Evolutionary conservation across 2,329 filamentous ascomycete genomes (phyloP), one percentile per base, ranked within the genome.

Genomic region (Ceratocystis huliohia): DNA sequence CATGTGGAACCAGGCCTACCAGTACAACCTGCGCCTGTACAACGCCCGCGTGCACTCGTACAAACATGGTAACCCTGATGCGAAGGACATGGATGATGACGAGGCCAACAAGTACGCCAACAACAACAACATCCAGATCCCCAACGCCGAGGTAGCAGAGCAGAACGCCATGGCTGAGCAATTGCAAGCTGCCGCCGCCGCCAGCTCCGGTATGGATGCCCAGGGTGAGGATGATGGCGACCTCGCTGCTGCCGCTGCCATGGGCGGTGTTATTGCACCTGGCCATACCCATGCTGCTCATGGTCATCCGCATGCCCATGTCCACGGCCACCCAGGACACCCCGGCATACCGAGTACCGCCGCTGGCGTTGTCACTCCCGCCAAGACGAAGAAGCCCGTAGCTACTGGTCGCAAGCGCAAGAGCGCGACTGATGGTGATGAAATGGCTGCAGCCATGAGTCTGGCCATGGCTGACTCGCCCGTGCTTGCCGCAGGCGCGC

Each of bases 11-110:
- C 81, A 83, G 66, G 84, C 83, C 5, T 87, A 87, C 75, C 82
- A 85, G 76, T 86, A 86, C 76, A 86, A 86, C 74, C 78, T 86
- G 63, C 82, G 83, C 41, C 78, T 86, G 63, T 87, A 87, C 77
- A 84, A 86, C 69, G 84, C 84, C 10, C 81, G 83, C 66, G 82
- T 86, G 33, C 82, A 85, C 74, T 84, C 83, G 1, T 87, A 86
- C 77, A 85, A 85, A 78, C 73, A 75, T 44, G 82, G 82, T 70
- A 86, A 86, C 76, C 72, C 74, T 3, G 73, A 78, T 5, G 84
- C 84, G 70, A 83, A 84, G 73, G 77, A 80, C 70, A 86, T 87
- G 84, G 76, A 74, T 1, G 84, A 86, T 66, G 79, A 83, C 46
- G 82, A 85, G 69, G 84, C 84, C 1, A 77, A 82, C 30, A 75